Base-by-base conservation (phyloP, 192 early-diverging fungal genomes). In the Allomyces macrogynus region DNA sequence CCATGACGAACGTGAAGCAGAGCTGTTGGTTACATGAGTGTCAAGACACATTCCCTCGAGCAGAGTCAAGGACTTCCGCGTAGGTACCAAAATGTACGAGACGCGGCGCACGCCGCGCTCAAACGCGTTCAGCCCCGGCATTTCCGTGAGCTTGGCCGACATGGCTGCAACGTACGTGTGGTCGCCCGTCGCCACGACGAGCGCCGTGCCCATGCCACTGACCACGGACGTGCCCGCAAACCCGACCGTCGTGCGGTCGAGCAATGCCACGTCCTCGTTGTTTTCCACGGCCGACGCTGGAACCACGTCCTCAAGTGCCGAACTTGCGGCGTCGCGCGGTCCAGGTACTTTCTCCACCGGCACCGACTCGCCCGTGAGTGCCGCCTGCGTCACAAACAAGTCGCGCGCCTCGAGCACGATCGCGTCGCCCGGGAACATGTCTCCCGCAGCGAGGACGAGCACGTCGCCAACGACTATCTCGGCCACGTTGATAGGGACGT, bases 381-480 rank as follows among this genome's bases (percentile, higher is more conserved):
- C 62, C 4, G 77, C 69, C 61, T 78, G 72, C n/a, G 77, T 75
- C 16, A 79, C 71, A 61, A 72, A 74, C n/a, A 79, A 64, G 68
- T 79, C 72, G 62, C 75, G 76, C 61, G 73, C 72, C 20, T 72
- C 69, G 4, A 79, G 43, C 8, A 79, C n/a, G 26, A 63, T 65
- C 22, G 71, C 70, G 61, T 79, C 77, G 9, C 68, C 73, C 7
- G 75, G 75, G 24, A 79, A 67, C 23, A 79, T 24, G 44, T 74
- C 73, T 23, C 77, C 77, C 23, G 76, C 75, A 10, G 67, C 67
- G 22, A 79, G 67, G 40, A 65, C 66, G n/a, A 79, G 66, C 63
- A 73, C 72, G 43, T 78, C 77, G 24, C 77, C 77, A 1, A 72
- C 72, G 1, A 79, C 75, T 63, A 77, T 75, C 24, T 74, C 71